A percentile compares a stretch with the other conserved stretches of the same genome.
These are phyloP conservation scores for Asterionellopsis glacialis DNA, from an alignment of 108 stramenopile species.

Conservation along the genomic window DNA sequence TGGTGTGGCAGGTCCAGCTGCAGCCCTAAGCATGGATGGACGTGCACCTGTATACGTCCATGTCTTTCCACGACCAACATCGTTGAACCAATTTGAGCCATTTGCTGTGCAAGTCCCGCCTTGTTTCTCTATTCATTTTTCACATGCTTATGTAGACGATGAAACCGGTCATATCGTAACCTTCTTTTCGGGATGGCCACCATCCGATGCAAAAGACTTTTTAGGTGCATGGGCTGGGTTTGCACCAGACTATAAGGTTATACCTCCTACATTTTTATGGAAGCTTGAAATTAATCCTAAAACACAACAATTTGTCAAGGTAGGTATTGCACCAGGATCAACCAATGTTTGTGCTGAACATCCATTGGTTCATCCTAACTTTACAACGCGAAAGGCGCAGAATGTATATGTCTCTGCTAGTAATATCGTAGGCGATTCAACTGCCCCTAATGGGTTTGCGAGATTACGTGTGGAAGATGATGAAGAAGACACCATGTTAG, in stretches of 20 bases:
- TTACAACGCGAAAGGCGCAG: slow-evolving; percentile 28
- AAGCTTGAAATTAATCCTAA: slow-evolving; percentile 44
- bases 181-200: slow-evolving; percentile 64
- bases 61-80: slow-evolving; percentile 47
- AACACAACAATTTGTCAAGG: slow-evolving; percentile 21
- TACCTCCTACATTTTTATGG: slow-evolving; percentile 48
- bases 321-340: slow-evolving; percentile 39
- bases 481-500: slow-evolving; percentile 1
- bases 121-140: slow-evolving; percentile 61
- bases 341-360: slow-evolving; percentile 47
- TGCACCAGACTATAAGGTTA: slow-evolving; percentile 36
- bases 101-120: slow-evolving; percentile 43
- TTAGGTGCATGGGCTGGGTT: slow-evolving; percentile 75
- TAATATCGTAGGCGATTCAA: slow-evolving; percentile 46
- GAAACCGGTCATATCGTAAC: slow-evolving; percentile 44
- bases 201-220: slow-evolving; percentile 47
- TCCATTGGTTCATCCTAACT: slow-evolving; percentile 47
- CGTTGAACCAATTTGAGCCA: slow-evolving; percentile 35
- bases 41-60: slow-evolving; percentile 23
- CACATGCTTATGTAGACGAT: slow-evolving; percentile 56
- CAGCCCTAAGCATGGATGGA: slow-evolving; percentile 48
- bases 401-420: slow-evolving; percentile 38
- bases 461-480: slow-evolving; percentile 31
- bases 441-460: slow-evolving; percentile 39
- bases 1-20: slow-evolving; percentile 47